Evolutionary conservation across 345 rosid species (phyloP).

Genomic region (Noccaea caerulescens): DNA sequence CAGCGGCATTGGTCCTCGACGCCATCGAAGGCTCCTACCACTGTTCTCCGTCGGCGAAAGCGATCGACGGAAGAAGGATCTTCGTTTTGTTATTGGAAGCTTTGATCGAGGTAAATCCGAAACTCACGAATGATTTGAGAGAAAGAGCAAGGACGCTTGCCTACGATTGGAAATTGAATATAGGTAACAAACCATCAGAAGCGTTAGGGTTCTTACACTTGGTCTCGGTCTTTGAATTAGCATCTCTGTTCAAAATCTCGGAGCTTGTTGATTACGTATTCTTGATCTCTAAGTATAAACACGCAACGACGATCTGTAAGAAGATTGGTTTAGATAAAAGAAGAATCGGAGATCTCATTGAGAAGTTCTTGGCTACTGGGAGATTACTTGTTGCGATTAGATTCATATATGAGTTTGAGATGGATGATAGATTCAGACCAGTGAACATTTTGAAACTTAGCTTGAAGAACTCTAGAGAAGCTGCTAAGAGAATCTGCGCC

Average conservation of each 20-base stretch:
- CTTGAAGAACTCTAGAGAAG: slow-evolving; percentile 49
- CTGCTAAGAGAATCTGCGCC: slow-evolving; percentile 45
- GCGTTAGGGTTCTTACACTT: slow-evolving; percentile 64
- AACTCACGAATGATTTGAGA: slow-evolving; percentile 48
- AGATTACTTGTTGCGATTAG: slow-evolving; percentile 58
- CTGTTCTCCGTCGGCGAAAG: background rate
- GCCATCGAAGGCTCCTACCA: slow-evolving; percentile 64
- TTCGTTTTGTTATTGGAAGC: slow-evolving; percentile 63
- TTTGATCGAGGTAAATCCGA: slow-evolving; percentile 48
- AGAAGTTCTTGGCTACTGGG: slow-evolving; percentile 56
- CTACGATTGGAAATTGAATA: slow-evolving; percentile 59
- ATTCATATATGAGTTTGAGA: slow-evolving; percentile 63
- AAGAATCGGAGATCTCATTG: slow-evolving; percentile 49
- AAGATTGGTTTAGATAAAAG: slow-evolving; percentile 57
- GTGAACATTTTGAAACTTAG: slow-evolving; percentile 56
- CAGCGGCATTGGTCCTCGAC: slow-evolving; percentile 59
- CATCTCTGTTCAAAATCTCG: slow-evolving; percentile 43
- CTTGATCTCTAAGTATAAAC: slow-evolving; percentile 46
- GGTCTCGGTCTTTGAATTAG: slow-evolving; percentile 58
- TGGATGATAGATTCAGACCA: slow-evolving; percentile 60
- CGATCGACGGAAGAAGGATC: slow-evolving; percentile 43
- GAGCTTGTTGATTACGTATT: slow-evolving; percentile 56
- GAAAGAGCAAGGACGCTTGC: slow-evolving; percentile 70
- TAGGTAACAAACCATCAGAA: slow-evolving; percentile 40
- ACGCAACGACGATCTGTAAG: slow-evolving; percentile 48